Evolutionary conservation across 192 early-diverging fungal genomes (phyloP).

Genomic region (Cladochytrium replicatum): DNA sequence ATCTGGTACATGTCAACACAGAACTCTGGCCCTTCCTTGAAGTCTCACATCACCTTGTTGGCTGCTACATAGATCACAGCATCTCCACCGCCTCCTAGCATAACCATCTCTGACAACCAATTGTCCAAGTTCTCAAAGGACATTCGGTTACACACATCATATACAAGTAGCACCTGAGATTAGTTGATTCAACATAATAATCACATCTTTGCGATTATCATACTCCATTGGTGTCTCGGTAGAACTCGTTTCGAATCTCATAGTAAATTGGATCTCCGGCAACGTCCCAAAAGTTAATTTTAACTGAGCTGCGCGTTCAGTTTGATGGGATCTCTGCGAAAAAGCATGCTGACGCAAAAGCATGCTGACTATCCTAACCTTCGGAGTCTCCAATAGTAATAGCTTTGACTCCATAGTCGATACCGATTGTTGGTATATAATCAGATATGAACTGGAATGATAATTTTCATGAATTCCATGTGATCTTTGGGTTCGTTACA

Average conservation of each 20-base stretch:
- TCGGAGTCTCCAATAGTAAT: conserved; percentile 23
- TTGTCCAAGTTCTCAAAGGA: conserved; percentile 25
- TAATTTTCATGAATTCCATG: background rate
- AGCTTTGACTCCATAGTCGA: conserved; percentile 54
- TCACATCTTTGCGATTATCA: background rate
- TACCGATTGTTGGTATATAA: conserved; percentile 50
- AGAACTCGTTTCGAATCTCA: conserved; percentile 53
- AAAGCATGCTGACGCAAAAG: background rate
- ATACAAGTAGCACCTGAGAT: conserved; percentile 31
- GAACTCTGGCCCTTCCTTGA: conserved; percentile 1
- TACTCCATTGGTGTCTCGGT: conserved; percentile 48
- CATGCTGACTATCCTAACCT: conserved; percentile 17
- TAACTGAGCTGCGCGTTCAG: conserved; percentile 23
- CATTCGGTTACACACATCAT: conserved; percentile 18
- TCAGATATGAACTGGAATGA: conserved; percentile 35
- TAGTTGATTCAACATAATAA: background rate
- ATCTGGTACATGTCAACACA: conserved; percentile 5
- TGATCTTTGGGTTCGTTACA: background rate
- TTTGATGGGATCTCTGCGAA: background rate
- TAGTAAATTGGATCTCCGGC: conserved; percentile 42
- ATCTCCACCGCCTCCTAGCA: conserved; percentile 19
- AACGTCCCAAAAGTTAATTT: conserved; percentile 55
- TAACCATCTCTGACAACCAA: conserved; percentile 37
- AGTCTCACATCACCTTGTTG: conserved; percentile 25
- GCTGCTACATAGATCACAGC: conserved; percentile 32